Evolutionary conservation across 2,329 filamentous ascomycete genomes (phyloP).

Genomic region (Raffaelea albimanens): DNA sequence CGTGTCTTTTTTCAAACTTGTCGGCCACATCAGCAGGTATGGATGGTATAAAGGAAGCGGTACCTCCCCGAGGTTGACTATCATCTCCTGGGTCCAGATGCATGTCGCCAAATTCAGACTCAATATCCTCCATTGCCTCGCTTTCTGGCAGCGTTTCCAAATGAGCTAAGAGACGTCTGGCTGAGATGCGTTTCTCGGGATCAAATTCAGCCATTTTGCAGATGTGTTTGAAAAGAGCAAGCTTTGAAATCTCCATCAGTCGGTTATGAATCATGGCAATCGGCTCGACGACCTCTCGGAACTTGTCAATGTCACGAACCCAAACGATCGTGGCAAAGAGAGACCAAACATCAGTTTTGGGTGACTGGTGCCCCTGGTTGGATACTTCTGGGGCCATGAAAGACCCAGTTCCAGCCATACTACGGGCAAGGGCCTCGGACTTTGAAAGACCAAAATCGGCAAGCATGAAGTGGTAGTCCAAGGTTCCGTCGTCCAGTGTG

Average conservation of each 20-base stretch:
- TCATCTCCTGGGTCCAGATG: too few species aligned
- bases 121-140: too few species aligned
- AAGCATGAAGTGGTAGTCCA: conserved; percentile 60
- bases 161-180: too few species aligned
- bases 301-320: conserved; percentile 13
- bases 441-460: conserved; percentile 96
- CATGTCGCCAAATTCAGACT: too few species aligned
- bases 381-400: conserved; percentile 22
- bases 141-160: too few species aligned
- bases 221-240: too few species aligned
- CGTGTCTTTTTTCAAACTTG: neutral
- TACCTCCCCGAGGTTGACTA: too few species aligned
- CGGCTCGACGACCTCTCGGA: conserved; percentile 11
- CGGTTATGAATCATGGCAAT: too few species aligned
- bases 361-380: conserved; percentile 12
- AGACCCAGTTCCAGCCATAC: conserved; percentile 16
- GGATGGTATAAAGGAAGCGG: too few species aligned
- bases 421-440: conserved; percentile 13
- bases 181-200: too few species aligned
- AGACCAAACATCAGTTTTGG: conserved; percentile 22
- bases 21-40: neutral
- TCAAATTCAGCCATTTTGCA: too few species aligned
- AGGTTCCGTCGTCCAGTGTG: conserved; percentile 9
- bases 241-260: too few species aligned
- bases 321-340: conserved; percentile 21